A percentile compares a stretch with the other conserved stretches of the same genome.
Conservation (phyloP, 2,329 filamentous ascomycete genomes). For the Pseudohalonectria lignicola region DNA sequence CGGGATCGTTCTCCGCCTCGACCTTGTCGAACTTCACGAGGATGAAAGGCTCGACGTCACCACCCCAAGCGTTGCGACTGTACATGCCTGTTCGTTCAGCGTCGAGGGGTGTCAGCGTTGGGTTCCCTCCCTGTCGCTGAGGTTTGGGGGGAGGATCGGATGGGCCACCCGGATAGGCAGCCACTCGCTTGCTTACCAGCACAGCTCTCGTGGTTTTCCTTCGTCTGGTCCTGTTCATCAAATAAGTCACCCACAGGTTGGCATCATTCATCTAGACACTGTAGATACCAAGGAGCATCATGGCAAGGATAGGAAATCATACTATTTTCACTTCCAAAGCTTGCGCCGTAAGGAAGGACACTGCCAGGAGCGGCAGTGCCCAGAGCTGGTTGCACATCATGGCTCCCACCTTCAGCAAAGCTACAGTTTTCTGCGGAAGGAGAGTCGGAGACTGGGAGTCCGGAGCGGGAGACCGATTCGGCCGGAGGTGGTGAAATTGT, state of each 20-base stretch:
- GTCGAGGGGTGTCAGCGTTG: too few species aligned
- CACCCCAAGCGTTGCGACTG: conserved; percentile 79
- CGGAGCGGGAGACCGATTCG: too few species aligned
- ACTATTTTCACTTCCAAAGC: conserved; percentile 51
- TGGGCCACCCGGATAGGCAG: not conserved
- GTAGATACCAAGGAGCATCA: too few species aligned
- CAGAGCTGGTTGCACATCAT: conserved; percentile 45
- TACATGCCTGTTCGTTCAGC: conserved; percentile 64
- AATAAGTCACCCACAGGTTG: too few species aligned
- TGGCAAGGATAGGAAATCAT: conserved; percentile 12
- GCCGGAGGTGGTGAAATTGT: too few species aligned
- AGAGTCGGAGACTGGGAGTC: too few species aligned
- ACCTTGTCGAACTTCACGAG: conserved; percentile 62
- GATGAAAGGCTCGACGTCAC: conserved; percentile 80
- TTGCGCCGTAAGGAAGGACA: conserved; percentile 40
- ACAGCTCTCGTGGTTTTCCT: conserved; percentile 73
- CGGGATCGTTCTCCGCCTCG: conserved; percentile 54
- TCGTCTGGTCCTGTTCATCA: conserved; percentile 54
- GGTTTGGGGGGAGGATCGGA: conserved; percentile 4
- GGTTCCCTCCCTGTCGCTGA: too few species aligned
- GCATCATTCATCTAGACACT: too few species aligned
- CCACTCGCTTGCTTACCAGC: conserved; percentile 36
- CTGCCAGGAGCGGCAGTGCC: conserved; percentile 36
- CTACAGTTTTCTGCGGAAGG: too few species aligned
- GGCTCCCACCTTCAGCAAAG: too few species aligned